A percentile compares a stretch with the other conserved stretches of the same genome.
phyloP scores from a whole-genome alignment of 2,329 filamentous ascomycete genomes.

The Blastomyces parvus region DNA sequence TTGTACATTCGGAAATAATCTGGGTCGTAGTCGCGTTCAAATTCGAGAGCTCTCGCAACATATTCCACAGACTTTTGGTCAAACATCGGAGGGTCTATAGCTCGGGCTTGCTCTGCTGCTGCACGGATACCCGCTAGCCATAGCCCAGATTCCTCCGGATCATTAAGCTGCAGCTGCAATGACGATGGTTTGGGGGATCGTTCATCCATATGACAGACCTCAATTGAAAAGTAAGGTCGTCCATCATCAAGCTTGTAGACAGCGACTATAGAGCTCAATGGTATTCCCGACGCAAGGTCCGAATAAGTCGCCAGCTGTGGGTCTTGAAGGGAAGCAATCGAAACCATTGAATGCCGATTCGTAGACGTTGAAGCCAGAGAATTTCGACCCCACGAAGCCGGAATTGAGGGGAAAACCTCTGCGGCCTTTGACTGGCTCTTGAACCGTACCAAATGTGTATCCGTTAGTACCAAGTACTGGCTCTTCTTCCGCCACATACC shows the following conservation, averaged over 20 bases:
- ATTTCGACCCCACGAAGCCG: slow-evolving; percentile 30
- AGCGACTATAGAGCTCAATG: slow-evolving; percentile 57
- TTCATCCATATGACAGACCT: slow-evolving; percentile 60
- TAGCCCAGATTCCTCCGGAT: slow-evolving; percentile 54
- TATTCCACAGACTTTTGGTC: slow-evolving; percentile 54
- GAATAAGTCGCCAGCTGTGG: slow-evolving; percentile 48
- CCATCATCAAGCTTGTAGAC: slow-evolving; percentile 59
- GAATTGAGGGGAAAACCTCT: slow-evolving; percentile 51
- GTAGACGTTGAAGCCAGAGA: slow-evolving; percentile 31
- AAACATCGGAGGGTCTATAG: slow-evolving; percentile 44
- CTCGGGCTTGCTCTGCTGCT: slow-evolving; percentile 48
- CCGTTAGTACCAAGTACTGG: slow-evolving; percentile 62
- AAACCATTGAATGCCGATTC: slow-evolving; percentile 49
- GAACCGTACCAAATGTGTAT: slow-evolving; percentile 58
- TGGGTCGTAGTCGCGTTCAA: slow-evolving; percentile 59
- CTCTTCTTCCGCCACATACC: slow-evolving; percentile 65
- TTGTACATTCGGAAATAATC: slow-evolving; percentile 59
- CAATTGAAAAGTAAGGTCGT: slow-evolving; percentile 55
- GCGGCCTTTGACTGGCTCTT: slow-evolving; percentile 57
- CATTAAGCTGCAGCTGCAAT: slow-evolving; percentile 55
- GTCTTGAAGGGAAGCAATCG: slow-evolving; percentile 53
- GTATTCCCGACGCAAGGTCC: slow-evolving; percentile 47
- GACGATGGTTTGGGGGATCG: slow-evolving; percentile 49
- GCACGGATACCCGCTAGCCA: slow-evolving; percentile 56
- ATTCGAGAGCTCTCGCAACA: slow-evolving; percentile 52